A percentile compares a stretch with the other conserved stretches of the same genome.
These are phyloP conservation scores for Apiospora kogelbergensis DNA, from an alignment of 2,329 filamentous ascomycete genomes.

Conservation along the genomic window DNA sequence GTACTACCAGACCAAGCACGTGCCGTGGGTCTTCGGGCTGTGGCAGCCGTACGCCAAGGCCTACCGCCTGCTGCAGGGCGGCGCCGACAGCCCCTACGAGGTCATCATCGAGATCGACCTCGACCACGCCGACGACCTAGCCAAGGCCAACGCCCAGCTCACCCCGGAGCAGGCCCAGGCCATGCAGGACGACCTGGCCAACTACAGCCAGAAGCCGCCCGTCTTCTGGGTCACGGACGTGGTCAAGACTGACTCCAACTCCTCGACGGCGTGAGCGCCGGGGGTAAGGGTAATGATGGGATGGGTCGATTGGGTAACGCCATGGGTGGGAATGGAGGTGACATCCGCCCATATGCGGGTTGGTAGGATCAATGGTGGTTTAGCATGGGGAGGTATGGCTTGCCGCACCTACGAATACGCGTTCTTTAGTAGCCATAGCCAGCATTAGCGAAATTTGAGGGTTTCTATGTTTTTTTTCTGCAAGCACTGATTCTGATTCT, in stretches of 20 bases:
- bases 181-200: conserved; percentile 12
- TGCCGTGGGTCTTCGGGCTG: conserved; percentile 8
- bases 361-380: too few species aligned
- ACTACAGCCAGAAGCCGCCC: conserved; percentile 15
- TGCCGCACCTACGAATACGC: too few species aligned
- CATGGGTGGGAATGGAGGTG: neutral
- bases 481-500: too few species aligned
- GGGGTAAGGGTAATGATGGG: neutral
- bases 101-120: conserved; percentile 14
- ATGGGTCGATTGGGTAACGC: neutral
- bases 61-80: conserved; percentile 10
- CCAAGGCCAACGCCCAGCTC: conserved; percentile 4
- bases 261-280: neutral
- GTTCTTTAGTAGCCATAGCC: neutral
- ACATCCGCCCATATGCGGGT: too few species aligned
- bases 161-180: conserved; percentile 9
- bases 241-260: neutral
- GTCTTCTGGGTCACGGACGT: conserved; percentile 12
- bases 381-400: neutral
- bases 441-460: too few species aligned
- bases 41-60: conserved; percentile 10
- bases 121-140: conserved; percentile 11
- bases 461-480: too few species aligned
- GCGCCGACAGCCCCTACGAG: conserved; percentile 14
- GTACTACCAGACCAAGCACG: conserved; percentile 17